A percentile compares a stretch with the other conserved stretches of the same genome.
These are phyloP conservation scores for Obelidium mucronatum DNA, from an alignment of 192 early-diverging fungal species.

Conservation along the genomic window DNA sequence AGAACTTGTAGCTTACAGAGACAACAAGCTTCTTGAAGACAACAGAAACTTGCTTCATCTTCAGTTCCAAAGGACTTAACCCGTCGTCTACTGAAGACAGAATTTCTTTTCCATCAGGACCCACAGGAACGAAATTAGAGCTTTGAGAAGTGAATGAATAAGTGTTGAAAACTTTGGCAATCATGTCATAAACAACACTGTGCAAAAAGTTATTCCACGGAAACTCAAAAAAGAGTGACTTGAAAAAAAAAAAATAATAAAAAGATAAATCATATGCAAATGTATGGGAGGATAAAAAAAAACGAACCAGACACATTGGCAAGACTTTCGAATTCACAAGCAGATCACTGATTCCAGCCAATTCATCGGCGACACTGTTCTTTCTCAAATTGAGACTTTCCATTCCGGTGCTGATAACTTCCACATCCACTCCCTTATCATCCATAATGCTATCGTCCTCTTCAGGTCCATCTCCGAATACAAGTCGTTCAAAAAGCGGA, in stretches of 20 bases:
- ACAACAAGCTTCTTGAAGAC: constrained; percentile 60
- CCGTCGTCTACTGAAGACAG: constrained; percentile 21
- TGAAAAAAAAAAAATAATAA: too few species aligned
- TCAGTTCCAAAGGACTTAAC: constrained; percentile 41
- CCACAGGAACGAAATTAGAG: constrained; percentile 31
- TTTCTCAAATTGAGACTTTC: constrained; percentile 32
- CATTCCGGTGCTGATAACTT: constrained; percentile 3
- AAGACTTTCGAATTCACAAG: constrained; percentile 58
- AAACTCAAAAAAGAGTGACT: constrained; percentile 91
- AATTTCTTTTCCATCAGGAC: constrained; percentile 27
- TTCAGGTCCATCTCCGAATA: constrained; percentile 34
- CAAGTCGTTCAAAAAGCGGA: constrained; percentile 63
- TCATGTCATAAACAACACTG: constrained; percentile 98
- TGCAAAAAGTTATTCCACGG: constrained; percentile 99
- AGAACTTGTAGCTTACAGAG: constrained; percentile 57
- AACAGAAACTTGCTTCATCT: constrained; percentile 53
- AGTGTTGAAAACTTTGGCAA: constrained; percentile 96
- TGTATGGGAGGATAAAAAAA: neutral
- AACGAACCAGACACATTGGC: constrained; percentile 57
- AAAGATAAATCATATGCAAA: neutral
- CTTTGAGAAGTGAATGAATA: constrained; percentile 67
- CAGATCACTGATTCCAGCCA: constrained; percentile 56
- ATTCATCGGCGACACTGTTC: constrained; percentile 57
- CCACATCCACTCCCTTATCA: neutral
- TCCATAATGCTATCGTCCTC: constrained; percentile 9